These are phyloP conservation scores for Pyrenula massariospora DNA, from an alignment of 495 filamentous ascomycete species.

Conservation along the genomic window DNA sequence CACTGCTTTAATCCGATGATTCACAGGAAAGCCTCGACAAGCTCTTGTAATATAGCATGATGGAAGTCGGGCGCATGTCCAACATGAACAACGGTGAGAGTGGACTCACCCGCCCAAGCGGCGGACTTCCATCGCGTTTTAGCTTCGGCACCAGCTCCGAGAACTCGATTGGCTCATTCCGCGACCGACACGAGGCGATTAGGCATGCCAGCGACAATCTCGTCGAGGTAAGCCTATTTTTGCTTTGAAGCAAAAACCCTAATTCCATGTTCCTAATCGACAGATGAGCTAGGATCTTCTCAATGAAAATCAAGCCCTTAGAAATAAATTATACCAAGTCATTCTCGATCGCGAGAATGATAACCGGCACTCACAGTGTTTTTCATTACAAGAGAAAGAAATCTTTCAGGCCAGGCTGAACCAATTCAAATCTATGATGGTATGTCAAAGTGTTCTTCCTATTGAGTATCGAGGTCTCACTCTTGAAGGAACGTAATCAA, in stretches of 20 bases:
- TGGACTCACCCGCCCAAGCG: neutral
- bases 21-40: too few relatives aligned
- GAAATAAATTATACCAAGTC: neutral
- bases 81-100: neutral
- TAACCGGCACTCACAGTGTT: neutral
- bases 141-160: neutral
- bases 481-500: constrained; percentile 54
- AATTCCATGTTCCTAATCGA: too few relatives aligned
- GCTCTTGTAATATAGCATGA: neutral
- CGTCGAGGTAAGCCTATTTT: too few relatives aligned
- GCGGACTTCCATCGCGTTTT: neutral
- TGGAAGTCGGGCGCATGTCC: neutral
- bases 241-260: too few relatives aligned
- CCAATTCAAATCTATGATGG: neutral
- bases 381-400: neutral
- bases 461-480: neutral
- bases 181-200: neutral
- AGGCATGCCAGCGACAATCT: neutral
- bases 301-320: neutral
- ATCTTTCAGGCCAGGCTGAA: neutral
- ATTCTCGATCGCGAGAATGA: neutral
- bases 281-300: too few relatives aligned
- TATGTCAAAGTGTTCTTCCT: neutral
- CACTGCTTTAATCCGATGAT: too few relatives aligned
- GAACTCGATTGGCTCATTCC: neutral